Percentiles rank a stretch among this genome's conserved stretches.
These are phyloP conservation scores for Chrysochromulina parva DNA, from an alignment of 78 protist genomes.

Conservation along the genomic window DNA sequence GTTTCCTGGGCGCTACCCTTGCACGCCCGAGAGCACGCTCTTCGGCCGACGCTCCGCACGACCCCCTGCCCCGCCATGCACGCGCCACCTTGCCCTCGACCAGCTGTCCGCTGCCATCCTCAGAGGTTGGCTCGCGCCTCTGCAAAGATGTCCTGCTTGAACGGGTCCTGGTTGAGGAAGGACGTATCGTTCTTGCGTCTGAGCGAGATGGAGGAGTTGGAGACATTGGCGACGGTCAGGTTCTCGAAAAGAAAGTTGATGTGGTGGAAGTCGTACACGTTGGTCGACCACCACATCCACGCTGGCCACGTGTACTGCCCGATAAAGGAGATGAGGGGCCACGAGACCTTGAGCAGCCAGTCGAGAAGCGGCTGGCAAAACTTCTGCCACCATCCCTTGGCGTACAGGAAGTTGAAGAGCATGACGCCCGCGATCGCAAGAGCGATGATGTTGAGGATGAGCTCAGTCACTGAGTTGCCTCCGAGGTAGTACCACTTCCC, in stretches of 20 bases:
- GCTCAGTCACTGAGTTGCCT: neutral
- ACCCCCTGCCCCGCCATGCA: too few species aligned
- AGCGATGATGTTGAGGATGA: neutral
- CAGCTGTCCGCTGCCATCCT: too few species aligned
- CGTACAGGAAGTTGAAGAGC: slow-evolving; percentile 28
- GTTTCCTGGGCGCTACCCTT: too few species aligned
- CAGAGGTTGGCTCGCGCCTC: too few species aligned
- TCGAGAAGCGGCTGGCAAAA: neutral
- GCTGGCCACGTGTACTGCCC: neutral
- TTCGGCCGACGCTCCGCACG: too few species aligned
- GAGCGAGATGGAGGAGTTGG: neutral
- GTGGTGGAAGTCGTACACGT: slow-evolving; percentile 24
- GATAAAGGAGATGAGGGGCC: neutral
- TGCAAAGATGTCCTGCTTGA: neutral
- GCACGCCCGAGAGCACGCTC: too few species aligned
- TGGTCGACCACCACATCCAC: neutral
- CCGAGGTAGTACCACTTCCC: slow-evolving; percentile 27
- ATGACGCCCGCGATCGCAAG: neutral
- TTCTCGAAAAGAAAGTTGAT: neutral
- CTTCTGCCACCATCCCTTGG: neutral
- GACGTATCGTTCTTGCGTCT: neutral
- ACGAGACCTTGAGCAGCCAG: neutral
- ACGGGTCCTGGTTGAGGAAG: slow-evolving; percentile 22
- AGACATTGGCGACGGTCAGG: neutral
- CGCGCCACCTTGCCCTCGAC: too few species aligned